Conservation (phyloP, 148 eudicot genomes). For the Limonium bicolor region DNA sequence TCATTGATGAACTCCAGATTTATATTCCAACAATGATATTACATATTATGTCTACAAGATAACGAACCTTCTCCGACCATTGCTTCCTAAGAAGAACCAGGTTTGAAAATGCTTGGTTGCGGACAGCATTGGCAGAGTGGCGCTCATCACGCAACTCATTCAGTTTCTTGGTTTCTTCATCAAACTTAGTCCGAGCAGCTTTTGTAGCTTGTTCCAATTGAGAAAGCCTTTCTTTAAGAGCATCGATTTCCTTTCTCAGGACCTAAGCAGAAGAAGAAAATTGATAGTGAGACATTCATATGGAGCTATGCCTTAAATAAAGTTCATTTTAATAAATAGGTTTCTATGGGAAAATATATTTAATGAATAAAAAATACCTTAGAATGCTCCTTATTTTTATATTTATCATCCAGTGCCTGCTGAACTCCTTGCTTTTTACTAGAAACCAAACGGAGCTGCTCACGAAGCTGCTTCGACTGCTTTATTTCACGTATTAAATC, state of each 20-base stretch:
- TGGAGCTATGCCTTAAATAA: no score
- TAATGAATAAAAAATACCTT: slow-evolving; percentile 31
- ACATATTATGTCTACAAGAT: neutral
- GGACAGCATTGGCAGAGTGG: slow-evolving; percentile 35
- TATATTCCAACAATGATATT: neutral
- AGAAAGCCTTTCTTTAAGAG: slow-evolving; percentile 30
- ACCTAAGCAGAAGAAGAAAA: slow-evolving; percentile 34
- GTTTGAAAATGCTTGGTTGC: slow-evolving; percentile 48
- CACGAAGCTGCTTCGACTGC: slow-evolving; percentile 58
- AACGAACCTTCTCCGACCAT: slow-evolving; percentile 53
- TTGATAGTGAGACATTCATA: no score
- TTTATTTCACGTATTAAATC: slow-evolving; percentile 72
- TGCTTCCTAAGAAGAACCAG: slow-evolving; percentile 32
- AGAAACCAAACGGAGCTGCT: slow-evolving; percentile 40
- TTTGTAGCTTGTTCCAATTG: slow-evolving; percentile 31
- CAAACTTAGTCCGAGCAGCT: slow-evolving; percentile 33
- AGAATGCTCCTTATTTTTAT: slow-evolving; percentile 43
- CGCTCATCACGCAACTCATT: slow-evolving; percentile 26
- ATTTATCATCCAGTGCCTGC: slow-evolving; percentile 55
- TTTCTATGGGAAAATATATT: no score
- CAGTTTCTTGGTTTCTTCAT: slow-evolving; percentile 30
- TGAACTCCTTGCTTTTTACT: slow-evolving; percentile 59
- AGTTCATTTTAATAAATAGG: no score
- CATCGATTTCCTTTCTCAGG: slow-evolving; percentile 55
- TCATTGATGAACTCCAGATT: no score